Conservation (phyloP, 495 filamentous ascomycete genomes). For the Parathielavia appendiculata region DNA sequence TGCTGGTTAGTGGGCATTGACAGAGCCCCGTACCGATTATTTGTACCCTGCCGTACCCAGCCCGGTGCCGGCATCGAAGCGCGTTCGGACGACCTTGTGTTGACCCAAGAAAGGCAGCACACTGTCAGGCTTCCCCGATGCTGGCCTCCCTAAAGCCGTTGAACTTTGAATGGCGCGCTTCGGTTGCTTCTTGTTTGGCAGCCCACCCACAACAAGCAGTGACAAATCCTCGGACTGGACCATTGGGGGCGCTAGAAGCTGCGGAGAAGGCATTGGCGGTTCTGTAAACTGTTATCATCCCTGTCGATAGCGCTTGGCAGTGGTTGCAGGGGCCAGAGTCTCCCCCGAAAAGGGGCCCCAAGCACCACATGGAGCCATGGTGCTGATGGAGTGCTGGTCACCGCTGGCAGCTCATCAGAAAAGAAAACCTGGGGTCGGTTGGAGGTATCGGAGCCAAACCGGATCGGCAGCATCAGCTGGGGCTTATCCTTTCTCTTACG, state of each 20-base stretch:
- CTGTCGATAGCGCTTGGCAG: conserved; percentile 29
- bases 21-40: conserved; percentile 4
- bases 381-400: conserved; percentile 7
- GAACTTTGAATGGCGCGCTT: conserved; percentile 16
- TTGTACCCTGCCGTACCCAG: neutral
- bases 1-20: conserved; percentile 3
- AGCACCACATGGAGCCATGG: conserved; percentile 20
- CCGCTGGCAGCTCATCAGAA: conserved; percentile 8
- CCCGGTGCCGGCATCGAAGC: conserved; percentile 2
- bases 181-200: conserved; percentile 6
- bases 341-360: conserved; percentile 28
- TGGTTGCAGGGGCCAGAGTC: conserved; percentile 24
- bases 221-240: conserved; percentile 19
- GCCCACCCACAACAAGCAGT: conserved; percentile 6
- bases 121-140: neutral
- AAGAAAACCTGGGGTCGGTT: conserved; percentile 25
- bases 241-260: conserved; percentile 19
- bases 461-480: conserved; percentile 21
- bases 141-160: neutral
- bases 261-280: conserved; percentile 20
- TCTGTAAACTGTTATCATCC: conserved; percentile 29
- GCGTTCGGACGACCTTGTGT: neutral
- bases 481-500: conserved; percentile 13
- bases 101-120: neutral
- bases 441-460: conserved; percentile 22